Evolutionary conservation across 768 basidiomycete species (phyloP), one percentile per base, ranked within the genome.

Genomic region (Fistulinella prunicolor): DNA sequence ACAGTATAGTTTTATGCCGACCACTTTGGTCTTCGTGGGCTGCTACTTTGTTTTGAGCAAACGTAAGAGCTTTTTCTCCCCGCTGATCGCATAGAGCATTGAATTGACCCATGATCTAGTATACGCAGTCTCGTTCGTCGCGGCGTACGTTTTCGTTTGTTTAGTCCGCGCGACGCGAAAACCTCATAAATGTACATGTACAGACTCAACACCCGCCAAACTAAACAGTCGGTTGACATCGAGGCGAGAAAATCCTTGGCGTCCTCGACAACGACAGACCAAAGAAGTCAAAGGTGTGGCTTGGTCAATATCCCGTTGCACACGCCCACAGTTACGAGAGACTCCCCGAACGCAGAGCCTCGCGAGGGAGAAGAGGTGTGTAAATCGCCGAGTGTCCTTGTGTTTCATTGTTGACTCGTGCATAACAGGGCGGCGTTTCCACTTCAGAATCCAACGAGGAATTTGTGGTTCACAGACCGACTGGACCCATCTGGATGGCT

Each of bases 11-110:
- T 52, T 73, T 24, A 71, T 77, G 63, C 72, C 78, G 0, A 51
- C 46, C 12, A 85, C 82, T 54, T 71, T 87, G 41, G 75, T 82
- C 44, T 87, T 82, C 59, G 70, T 79, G 32, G 74, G 75, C 9
- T 73, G 74, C 39, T 86, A 85, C 60, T 85, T 88, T 51, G 72
- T 81, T 42, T 63, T 86, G 29, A 81, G 79, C 62, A 87, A 86
- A 69, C 55, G 84, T 84, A 59, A 54, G 82, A 63, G 22, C n/a
- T n/a, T 2, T 34, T 21, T 21, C 6, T 38, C 29, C 16, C 37
- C n/a, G 13, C 26, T 10, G 26, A 6, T 28, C 10, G 32, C 32
- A 13, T 6, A 12, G 32, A 8, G n/a, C 35, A 16, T 35, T n/a
- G 6, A 39, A 44, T 39, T 50, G 39, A 38, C 42, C 23, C 40